Base-by-base conservation (phyloP, 2,329 filamentous ascomycete genomes). In the Alternaria atra region DNA sequence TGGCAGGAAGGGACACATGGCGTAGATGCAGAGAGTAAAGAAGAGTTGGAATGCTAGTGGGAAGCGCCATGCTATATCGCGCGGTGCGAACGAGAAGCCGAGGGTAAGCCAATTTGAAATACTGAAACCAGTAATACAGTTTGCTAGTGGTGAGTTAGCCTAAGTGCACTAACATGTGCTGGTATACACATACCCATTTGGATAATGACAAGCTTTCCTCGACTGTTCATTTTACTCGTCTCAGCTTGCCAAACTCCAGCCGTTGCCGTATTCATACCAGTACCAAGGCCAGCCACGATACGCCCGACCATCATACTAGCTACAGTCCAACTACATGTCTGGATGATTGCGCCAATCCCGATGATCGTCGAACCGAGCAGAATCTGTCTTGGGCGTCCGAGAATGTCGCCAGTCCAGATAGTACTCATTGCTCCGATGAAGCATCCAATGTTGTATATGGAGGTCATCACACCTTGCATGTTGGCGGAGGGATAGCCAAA, bases 371-470 rank as follows among this genome's bases (percentile, higher is more conserved):
- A 84, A 13, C 88, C 88, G 6, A 88, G 80, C 59, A 90, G 83
- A 51, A 88, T 87, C 12, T 83, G 83, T 39, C 84, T 79, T 67
- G 82, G 81, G n/a, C 87, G 81, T 6, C 87, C 87, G 35, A 89
- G 82, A 2, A 82, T 79, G 61, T 90, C 88, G 27, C 88, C 88
- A 12, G 85, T 78, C 73, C 80, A 82, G 15, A 78, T 70, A 4
- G 74, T 75, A 12, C 77, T 68, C 61, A 82, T 76, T 0, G 81
- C 81, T 1, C 80, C 80, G 32, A 80, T 69, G 55, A 84, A 82
- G 58, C 81, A 83, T 4, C 81, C 84, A 23, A 82, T 73, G 51
- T 73, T 82, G 57, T 77, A 77, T 48, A 80, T 78, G 6, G 74
- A 78, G 1, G 81, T 80, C 58, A 80, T 80, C 20, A 80, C 73